Percentiles rank a stretch among this genome's conserved stretches.
Conservation (phyloP, 306 rosid species). For the Rosa lucieae region DNA sequence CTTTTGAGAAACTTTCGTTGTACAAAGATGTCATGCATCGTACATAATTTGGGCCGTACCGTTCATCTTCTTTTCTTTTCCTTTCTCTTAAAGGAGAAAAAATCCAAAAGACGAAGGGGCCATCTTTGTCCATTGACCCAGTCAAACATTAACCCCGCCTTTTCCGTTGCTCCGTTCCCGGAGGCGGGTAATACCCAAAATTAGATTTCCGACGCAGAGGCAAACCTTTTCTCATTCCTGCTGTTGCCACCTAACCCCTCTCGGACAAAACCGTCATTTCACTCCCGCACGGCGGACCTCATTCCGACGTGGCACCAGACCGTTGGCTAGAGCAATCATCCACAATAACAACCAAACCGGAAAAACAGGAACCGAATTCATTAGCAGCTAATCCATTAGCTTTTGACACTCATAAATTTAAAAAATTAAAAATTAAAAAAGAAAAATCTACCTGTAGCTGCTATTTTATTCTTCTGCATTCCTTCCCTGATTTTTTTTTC, state of each 20-base stretch:
- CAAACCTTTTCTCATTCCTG: background rate
- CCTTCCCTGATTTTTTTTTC: constrained; percentile 8
- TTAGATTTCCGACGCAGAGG: background rate
- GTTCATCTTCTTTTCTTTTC: no score
- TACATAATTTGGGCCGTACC: no score
- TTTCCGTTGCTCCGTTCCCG: background rate
- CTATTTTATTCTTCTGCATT: background rate
- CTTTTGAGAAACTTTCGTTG: no score
- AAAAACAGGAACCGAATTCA: background rate
- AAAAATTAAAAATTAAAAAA: background rate
- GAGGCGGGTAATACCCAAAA: background rate
- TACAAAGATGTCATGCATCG: no score
- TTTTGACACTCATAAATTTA: background rate
- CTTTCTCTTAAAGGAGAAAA: no score
- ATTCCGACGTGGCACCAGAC: background rate
- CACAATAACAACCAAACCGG: no score
- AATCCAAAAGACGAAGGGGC: background rate
- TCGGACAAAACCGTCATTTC: background rate
- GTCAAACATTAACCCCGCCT: constrained; percentile 26
- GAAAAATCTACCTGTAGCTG: constrained; percentile 5
- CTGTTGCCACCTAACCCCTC: background rate
- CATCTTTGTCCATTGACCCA: constrained; percentile 31
- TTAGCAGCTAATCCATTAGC: background rate
- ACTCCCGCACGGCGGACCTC: background rate
- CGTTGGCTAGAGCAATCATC: background rate